Conservation (phyloP, 768 basidiomycete species). For the Leccinum arenicola region DNA sequence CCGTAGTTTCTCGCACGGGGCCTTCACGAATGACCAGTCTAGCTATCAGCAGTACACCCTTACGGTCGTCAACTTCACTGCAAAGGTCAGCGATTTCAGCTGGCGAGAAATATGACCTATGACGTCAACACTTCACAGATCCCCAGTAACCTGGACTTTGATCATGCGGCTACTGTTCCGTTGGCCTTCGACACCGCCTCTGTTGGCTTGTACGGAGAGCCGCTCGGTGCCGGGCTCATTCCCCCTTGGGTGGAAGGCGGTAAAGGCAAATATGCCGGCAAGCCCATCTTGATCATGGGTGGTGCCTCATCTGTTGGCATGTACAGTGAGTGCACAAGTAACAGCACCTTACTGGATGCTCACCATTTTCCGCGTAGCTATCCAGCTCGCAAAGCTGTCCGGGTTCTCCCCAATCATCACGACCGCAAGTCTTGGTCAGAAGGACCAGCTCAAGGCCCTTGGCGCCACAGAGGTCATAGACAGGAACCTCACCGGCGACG, state of each 20-base stretch:
- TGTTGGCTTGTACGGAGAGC: constrained; percentile 41
- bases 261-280: constrained; percentile 36
- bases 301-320: constrained; percentile 49
- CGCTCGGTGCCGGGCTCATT: constrained; percentile 38
- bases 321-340: constrained; percentile 33
- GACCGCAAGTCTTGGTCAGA: constrained; percentile 34
- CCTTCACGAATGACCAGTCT: constrained; percentile 31
- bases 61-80: constrained; percentile 29
- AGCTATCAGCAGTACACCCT: constrained; percentile 43
- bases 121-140: constrained; percentile 32
- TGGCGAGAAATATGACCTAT: background rate
- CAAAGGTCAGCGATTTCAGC: constrained; percentile 31
- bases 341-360: background rate
- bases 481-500: constrained; percentile 17
- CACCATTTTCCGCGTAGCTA: constrained; percentile 20
- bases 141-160: constrained; percentile 42
- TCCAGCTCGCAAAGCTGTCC: constrained; percentile 39
- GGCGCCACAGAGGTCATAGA: constrained; percentile 43
- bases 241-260: constrained; percentile 35
- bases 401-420: constrained; percentile 43
- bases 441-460: constrained; percentile 31
- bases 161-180: constrained; percentile 47
- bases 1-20: constrained; percentile 22
- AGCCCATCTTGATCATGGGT: constrained; percentile 47
- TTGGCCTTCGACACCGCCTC: constrained; percentile 45